phyloP scores from a whole-genome alignment of 331 rosid genomes.

The Rhamnella rubrinervis region DNA sequence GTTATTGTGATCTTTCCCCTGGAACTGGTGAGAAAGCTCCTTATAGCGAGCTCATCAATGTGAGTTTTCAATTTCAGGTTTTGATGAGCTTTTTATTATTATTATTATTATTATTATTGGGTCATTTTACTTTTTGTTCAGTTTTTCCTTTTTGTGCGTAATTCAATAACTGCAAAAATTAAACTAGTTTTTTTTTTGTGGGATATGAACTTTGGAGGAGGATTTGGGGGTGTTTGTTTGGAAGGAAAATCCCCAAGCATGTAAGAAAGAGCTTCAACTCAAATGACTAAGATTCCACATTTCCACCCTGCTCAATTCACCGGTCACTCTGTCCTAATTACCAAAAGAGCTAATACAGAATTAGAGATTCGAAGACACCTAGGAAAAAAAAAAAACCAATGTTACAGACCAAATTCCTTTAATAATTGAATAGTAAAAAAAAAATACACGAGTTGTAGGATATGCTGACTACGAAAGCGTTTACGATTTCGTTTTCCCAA shows the following conservation, averaged over 20 bases:
- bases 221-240: no score
- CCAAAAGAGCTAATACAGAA: neutral
- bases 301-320: no score
- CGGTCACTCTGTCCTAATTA: no score
- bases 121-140: neutral
- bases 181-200: no score
- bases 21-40: constrained; percentile 78
- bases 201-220: no score
- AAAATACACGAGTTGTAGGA: neutral
- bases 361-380: neutral
- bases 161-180: no score
- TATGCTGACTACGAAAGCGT: neutral
- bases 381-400: neutral
- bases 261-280: no score
- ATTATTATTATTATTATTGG: neutral
- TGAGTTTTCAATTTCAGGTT: constrained; percentile 29
- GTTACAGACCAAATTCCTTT: no score
- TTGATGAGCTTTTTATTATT: neutral
- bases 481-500: neutral
- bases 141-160: neutral
- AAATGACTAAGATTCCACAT: no score
- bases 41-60: constrained; percentile 75
- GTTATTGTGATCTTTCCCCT: constrained; percentile 65
- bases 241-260: no score
- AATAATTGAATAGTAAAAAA: no score